These are phyloP conservation scores for Mycena capillaripes DNA, from an alignment of 768 basidiomycete genomes.

Conservation along the genomic window DNA sequence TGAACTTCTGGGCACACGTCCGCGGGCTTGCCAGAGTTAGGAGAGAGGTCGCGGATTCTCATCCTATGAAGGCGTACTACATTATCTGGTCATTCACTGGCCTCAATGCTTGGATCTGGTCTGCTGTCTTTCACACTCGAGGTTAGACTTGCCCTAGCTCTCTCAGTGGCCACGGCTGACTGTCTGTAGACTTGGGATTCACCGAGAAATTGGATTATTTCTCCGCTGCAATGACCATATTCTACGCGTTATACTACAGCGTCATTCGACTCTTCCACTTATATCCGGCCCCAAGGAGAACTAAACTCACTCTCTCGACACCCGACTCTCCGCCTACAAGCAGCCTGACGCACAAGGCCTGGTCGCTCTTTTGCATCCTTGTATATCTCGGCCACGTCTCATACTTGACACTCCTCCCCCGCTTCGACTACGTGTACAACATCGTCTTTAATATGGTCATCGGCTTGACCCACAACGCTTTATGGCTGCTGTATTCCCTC, in stretches of 20 bases:
- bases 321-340: slow-evolving; percentile 37
- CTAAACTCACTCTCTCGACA: slow-evolving; percentile 44
- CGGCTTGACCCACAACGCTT: slow-evolving; percentile 82
- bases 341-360: slow-evolving; percentile 44
- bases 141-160: slow-evolving; percentile 62
- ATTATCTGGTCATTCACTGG: slow-evolving; percentile 75
- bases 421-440: slow-evolving; percentile 96
- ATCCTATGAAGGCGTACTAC: slow-evolving; percentile 83
- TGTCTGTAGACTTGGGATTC: slow-evolving; percentile 72
- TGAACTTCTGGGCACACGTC: slow-evolving; percentile 85
- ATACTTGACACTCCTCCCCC: slow-evolving; percentile 81
- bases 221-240: slow-evolving; percentile 88
- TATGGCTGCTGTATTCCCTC: slow-evolving; percentile 86
- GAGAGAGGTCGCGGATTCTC: slow-evolving; percentile 60
- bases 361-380: slow-evolving; percentile 68
- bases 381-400: slow-evolving; percentile 79
- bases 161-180: slow-evolving; percentile 11
- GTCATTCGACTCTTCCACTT: slow-evolving; percentile 83
- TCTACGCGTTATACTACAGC: slow-evolving; percentile 85
- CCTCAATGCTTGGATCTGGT: slow-evolving; percentile 95
- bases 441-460: slow-evolving; percentile 85
- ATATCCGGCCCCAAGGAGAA: slow-evolving; percentile 60
- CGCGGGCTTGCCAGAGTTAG: slow-evolving; percentile 68
- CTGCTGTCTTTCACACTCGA: slow-evolving; percentile 91
- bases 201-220: slow-evolving; percentile 98